Evolutionary conservation across 2,329 filamentous ascomycete species (phyloP).

Genomic region (Penicillium griseofulvum): DNA sequence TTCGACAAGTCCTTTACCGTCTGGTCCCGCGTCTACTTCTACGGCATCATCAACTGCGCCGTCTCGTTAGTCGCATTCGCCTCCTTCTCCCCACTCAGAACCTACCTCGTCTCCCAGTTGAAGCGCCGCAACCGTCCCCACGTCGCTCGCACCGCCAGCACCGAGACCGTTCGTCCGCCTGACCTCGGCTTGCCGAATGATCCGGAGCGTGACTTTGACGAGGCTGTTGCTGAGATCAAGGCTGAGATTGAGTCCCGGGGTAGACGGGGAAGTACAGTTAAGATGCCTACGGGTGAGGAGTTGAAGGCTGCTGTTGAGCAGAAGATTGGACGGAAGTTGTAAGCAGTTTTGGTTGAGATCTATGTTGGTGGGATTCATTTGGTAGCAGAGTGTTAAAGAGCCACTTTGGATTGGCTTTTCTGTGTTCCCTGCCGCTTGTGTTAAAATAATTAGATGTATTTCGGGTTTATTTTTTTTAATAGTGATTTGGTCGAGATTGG

Average conservation of each 20-base stretch:
- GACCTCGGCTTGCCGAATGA: slow-evolving; percentile 78
- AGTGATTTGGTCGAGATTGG: not conserved
- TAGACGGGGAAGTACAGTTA: slow-evolving; percentile 46
- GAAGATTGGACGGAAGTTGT: slow-evolving; percentile 50
- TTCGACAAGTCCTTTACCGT: slow-evolving; percentile 68
- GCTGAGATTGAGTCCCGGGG: slow-evolving; percentile 66
- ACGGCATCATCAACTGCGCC: slow-evolving; percentile 67
- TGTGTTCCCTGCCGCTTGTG: not conserved
- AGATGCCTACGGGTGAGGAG: slow-evolving; percentile 49
- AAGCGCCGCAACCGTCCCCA: slow-evolving; percentile 54
- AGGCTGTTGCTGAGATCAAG: slow-evolving; percentile 72
- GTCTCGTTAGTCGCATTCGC: slow-evolving; percentile 71
- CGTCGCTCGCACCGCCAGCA: slow-evolving; percentile 50
- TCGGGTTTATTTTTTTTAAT: not conserved
- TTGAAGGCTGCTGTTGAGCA: slow-evolving; percentile 53
- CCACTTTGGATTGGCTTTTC: not conserved
- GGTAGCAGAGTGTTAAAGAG: not conserved
- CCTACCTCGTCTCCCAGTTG: slow-evolving; percentile 55
- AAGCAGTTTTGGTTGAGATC: not conserved
- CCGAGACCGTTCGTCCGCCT: slow-evolving; percentile 62
- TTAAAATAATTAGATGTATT: not conserved
- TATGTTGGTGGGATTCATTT: not conserved
- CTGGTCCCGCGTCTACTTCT: slow-evolving; percentile 89
- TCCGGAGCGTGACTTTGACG: slow-evolving; percentile 69
- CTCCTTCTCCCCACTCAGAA: slow-evolving; percentile 65